Conservation (phyloP, 768 basidiomycete species). For the Daedalea quercina region DNA sequence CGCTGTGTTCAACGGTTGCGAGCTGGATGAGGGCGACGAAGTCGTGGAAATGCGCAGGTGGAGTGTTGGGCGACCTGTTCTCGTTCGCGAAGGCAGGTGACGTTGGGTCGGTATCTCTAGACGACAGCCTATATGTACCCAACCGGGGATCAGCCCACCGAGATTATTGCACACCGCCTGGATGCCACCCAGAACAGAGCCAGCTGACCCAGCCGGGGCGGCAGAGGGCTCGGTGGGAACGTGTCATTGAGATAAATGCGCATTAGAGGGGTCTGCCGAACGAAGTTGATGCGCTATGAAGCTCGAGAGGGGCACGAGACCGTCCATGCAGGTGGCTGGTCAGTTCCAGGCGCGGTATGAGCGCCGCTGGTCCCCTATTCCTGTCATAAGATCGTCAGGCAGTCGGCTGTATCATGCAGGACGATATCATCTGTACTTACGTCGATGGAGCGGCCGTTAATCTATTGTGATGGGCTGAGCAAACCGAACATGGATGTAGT, state of each 20-base stretch:
- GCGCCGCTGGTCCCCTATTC: background rate
- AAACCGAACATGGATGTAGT: too few species aligned
- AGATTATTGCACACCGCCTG: background rate
- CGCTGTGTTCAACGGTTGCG: background rate
- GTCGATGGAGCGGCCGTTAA: too few species aligned
- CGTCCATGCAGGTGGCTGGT: background rate
- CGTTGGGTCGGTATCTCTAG: background rate
- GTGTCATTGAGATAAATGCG: too few species aligned
- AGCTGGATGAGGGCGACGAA: background rate
- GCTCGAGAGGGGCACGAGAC: background rate
- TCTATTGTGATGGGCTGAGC: too few species aligned
- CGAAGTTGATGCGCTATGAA: background rate
- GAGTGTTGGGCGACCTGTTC: background rate
- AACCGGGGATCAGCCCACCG: background rate
- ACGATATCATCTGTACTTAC: too few species aligned
- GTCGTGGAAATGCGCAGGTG: background rate
- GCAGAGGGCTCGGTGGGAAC: background rate
- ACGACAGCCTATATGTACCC: background rate
- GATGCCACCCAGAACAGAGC: background rate
- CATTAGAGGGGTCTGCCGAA: background rate
- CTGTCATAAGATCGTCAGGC: too few species aligned
- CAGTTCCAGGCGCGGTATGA: background rate
- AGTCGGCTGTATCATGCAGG: too few species aligned
- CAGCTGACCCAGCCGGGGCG: constrained; percentile 1
- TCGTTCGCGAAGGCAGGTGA: background rate